Base-by-base conservation (phyloP, 176 grass and related monocot genomes). In the Oryza nivara region DNA sequence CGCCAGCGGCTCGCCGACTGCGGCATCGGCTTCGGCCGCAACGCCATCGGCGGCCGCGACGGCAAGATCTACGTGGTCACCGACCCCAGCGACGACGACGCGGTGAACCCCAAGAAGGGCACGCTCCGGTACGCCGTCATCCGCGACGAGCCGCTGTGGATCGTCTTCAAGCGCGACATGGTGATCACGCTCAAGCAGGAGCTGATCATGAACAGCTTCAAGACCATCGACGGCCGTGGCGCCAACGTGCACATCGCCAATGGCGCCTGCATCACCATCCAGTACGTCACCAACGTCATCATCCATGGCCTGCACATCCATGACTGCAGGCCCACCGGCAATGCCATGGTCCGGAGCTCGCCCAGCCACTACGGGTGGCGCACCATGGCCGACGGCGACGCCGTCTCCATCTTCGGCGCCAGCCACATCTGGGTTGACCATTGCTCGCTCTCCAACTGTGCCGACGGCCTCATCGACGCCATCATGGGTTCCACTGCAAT, bases 151-250 rank as follows among this genome's bases (percentile, higher is more conserved):
- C 94, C 94, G 11, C 84, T 95, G n/a, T 95, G 93, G 93, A 95
- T 95, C 90, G 68, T 95, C 90, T 95, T 95, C 86, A 81, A 89
- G 83, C 93, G 91, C 49, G 93, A 95, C 91, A 95, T 95, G 93
- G 93, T 95, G 54, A 95, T 95, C 89, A 95, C 88, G 4, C 90
- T 95, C 52, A 76, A 54, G 70, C 70, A 95, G 89, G 93, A 95
- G 84, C 86, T 95, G 71, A 95, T 95, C 75, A 92, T 95, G 91
- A 95, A 95, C 88, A 92, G 90, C 88, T 95, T 95, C 93, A 95
- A 95, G 84, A 95, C 93, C 72, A 92, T 95, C 43, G 93, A 95
- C 15, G 93, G 93, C 1, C 93, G 93, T 0, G 93, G 93, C 36
- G 88, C 84, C 72, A 92, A 92, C 16, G 93, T 95, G 56, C 93